Conservation (phyloP, 106 monocot species). For the Dioscorea dumetorum region DNA sequence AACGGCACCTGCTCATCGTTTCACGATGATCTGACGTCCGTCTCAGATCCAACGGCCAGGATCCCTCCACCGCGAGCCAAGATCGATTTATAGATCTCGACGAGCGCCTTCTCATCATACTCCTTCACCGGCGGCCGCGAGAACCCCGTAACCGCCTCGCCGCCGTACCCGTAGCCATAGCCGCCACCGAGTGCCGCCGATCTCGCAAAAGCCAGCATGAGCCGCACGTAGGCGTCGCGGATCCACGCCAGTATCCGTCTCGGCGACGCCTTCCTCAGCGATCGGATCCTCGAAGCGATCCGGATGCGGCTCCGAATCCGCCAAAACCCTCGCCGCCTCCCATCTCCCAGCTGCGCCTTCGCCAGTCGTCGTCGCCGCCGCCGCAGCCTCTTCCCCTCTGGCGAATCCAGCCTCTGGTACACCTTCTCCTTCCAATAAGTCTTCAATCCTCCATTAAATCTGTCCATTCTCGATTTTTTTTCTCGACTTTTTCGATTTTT, state of each 20-base stretch:
- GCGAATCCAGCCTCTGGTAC: slow-evolving; percentile 13
- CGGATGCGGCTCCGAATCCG: slow-evolving; percentile 18
- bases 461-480: background rate
- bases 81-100: slow-evolving; percentile 49
- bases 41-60: slow-evolving; percentile 1
- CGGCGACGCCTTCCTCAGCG: slow-evolving; percentile 20
- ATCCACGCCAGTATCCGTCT: slow-evolving; percentile 31
- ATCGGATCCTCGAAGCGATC: slow-evolving; percentile 11
- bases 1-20: too few species aligned
- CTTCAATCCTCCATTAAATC: slow-evolving; percentile 19
- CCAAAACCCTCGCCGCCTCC: slow-evolving; percentile 20
- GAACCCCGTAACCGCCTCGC: slow-evolving; percentile 6
- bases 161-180: slow-evolving; percentile 18
- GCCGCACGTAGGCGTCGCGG: slow-evolving; percentile 56
- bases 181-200: slow-evolving; percentile 10
- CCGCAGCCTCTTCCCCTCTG: background rate
- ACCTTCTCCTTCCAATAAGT: slow-evolving; percentile 29
- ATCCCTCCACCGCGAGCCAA: slow-evolving; percentile 27
- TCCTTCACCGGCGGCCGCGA: slow-evolving; percentile 23
- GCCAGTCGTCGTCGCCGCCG: slow-evolving; percentile 1
- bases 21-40: too few species aligned
- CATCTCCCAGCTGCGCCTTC: slow-evolving; percentile 11
- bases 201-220: slow-evolving; percentile 44
- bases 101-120: slow-evolving; percentile 52
- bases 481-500: background rate